Percentiles rank a stretch among this genome's conserved stretches.
These are phyloP conservation scores for Coleophoma crateriformis DNA, from an alignment of 2,329 filamentous ascomycete species.

Conservation along the genomic window DNA sequence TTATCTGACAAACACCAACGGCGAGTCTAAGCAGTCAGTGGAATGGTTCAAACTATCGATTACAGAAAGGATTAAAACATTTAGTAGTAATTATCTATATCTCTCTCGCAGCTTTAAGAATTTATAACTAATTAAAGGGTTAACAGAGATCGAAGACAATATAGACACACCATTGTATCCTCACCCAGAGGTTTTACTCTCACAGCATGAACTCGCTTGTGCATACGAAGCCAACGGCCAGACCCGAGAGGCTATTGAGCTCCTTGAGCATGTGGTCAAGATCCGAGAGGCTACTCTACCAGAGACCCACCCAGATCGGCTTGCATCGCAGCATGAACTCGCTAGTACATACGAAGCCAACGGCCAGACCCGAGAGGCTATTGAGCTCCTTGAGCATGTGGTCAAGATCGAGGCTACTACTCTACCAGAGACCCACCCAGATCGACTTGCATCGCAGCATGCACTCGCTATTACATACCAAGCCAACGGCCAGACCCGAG, in stretches of 20 bases:
- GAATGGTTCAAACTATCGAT: no score
- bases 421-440: background rate
- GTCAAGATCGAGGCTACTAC: background rate
- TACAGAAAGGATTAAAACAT: no score
- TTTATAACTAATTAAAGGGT: no score
- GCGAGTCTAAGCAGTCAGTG: no score
- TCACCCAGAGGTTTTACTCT: background rate
- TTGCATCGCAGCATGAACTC: conserved; percentile 3
- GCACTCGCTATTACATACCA: conserved; percentile 1
- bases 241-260: background rate
- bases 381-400: conserved; percentile 1
- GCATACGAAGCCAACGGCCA: background rate
- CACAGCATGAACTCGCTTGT: background rate
- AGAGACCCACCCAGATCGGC: background rate
- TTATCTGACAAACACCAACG: no score
- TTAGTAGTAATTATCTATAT: no score
- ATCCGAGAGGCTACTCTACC: background rate
- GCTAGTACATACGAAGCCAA: background rate
- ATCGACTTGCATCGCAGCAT: conserved; percentile 1
- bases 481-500: background rate
- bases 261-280: background rate
- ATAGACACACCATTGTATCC: no score
- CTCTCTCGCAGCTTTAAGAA: no score
- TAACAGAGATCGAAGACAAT: no score
- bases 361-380: background rate